These are phyloP conservation scores for Metarhizium guizhouense DNA, from an alignment of 2,329 filamentous ascomycete genomes.

Conservation along the genomic window DNA sequence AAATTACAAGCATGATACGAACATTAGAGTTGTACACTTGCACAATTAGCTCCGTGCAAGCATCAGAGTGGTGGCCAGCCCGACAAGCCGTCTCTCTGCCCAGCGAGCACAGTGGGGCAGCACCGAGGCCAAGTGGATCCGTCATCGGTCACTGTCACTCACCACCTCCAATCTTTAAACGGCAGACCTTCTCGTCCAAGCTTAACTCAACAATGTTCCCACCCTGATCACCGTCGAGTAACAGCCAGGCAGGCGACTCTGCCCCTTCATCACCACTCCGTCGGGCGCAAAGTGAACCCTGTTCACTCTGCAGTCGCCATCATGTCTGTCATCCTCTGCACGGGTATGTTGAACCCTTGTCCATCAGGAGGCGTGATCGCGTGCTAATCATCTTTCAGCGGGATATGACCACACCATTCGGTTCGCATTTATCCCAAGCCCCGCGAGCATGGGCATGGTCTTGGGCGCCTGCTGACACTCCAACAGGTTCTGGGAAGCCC, in stretches of 20 bases:
- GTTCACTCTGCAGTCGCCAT: conserved; percentile 8
- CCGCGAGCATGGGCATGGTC: neutral
- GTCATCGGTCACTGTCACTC: too few relatives aligned
- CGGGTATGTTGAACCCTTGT: conserved; percentile 33
- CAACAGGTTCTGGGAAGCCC: conserved; percentile 88
- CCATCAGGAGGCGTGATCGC: neutral
- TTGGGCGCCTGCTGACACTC: conserved; percentile 8
- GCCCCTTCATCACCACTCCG: neutral
- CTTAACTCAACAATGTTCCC: neutral
- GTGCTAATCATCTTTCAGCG: conserved; percentile 28
- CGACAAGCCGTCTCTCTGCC: too few relatives aligned
- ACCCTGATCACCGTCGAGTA: neutral
- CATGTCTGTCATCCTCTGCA: conserved; percentile 57
- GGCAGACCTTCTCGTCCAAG: neutral
- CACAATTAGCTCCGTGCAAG: too few relatives aligned
- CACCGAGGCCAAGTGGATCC: too few relatives aligned
- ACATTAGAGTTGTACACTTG: too few relatives aligned
- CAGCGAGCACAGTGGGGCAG: too few relatives aligned
- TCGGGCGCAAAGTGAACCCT: neutral
- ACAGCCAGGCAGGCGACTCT: neutral
- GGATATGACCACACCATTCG: conserved; percentile 57
- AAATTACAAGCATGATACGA: too few relatives aligned
- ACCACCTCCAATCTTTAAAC: too few relatives aligned
- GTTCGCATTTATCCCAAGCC: conserved; percentile 23
- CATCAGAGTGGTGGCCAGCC: too few relatives aligned